Conservation (phyloP, 495 filamentous ascomycete genomes). For the Xylaria telfairii region DNA sequence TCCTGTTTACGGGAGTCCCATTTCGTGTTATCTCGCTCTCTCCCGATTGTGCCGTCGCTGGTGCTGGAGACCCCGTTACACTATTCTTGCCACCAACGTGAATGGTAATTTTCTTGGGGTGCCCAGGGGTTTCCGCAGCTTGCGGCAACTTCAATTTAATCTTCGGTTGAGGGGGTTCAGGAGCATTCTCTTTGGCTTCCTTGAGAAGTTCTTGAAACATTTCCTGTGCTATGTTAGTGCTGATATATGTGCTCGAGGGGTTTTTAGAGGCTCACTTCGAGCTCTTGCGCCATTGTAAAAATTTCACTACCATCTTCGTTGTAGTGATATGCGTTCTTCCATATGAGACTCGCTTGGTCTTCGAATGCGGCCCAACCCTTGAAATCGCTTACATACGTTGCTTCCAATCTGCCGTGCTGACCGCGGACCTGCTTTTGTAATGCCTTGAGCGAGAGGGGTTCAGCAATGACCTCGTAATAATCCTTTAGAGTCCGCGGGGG, state of each 20-base stretch:
- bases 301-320: slow-evolving; percentile 90
- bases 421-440: slow-evolving; percentile 76
- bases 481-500: slow-evolving; percentile 68
- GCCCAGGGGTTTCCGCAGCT: slow-evolving; percentile 42
- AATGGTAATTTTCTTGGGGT: slow-evolving; percentile 60
- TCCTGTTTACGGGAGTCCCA: slow-evolving; percentile 35
- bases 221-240: slow-evolving; percentile 50
- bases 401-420: slow-evolving; percentile 65
- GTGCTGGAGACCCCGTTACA: slow-evolving; percentile 61
- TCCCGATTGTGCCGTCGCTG: slow-evolving; percentile 48
- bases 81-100: slow-evolving; percentile 58
- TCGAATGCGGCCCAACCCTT: slow-evolving; percentile 82
- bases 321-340: slow-evolving; percentile 84
- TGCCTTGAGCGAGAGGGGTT: slow-evolving; percentile 73
- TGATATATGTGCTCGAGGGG: not conserved
- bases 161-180: slow-evolving; percentile 72
- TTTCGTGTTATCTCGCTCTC: slow-evolving; percentile 42
- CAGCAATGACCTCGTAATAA: slow-evolving; percentile 77
- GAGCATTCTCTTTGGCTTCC: slow-evolving; percentile 68
- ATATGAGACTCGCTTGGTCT: slow-evolving; percentile 75
- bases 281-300: slow-evolving; percentile 69
- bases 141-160: slow-evolving; percentile 74
- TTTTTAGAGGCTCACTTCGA: slow-evolving; percentile 64
- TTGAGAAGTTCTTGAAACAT: slow-evolving; percentile 68
- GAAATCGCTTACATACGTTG: slow-evolving; percentile 71